Percentiles rank a stretch among this genome's conserved stretches.
Conservation (phyloP, 176 grass and related monocot genomes). For the Bolboschoenus planiculmis region DNA sequence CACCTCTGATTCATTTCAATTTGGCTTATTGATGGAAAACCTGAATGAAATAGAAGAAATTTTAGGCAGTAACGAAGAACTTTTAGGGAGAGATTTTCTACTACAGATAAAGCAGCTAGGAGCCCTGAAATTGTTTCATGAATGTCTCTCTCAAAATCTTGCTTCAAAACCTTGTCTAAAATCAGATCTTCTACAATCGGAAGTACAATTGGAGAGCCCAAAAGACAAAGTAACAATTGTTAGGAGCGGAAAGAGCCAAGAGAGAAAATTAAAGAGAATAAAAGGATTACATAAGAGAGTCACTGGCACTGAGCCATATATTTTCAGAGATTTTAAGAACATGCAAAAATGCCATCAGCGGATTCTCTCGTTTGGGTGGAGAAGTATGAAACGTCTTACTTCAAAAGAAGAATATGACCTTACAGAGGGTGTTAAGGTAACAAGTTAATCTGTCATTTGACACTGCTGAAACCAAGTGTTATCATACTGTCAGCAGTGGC, state of each 20-base stretch:
- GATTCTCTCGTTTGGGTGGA: conserved; percentile 44
- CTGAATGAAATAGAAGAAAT: conserved; percentile 46
- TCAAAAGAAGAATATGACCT: conserved; percentile 50
- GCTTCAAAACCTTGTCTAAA: conserved; percentile 5
- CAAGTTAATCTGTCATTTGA: neutral
- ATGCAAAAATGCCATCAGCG: conserved; percentile 21
- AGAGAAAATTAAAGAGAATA: conserved; percentile 64
- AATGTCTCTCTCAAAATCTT: conserved; percentile 22
- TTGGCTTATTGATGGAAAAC: conserved; percentile 64
- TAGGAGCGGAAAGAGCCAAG: conserved; percentile 44
- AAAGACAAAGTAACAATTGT: conserved; percentile 23
- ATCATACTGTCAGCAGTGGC: neutral
- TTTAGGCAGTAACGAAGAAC: conserved; percentile 38
- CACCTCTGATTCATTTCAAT: conserved; percentile 27
- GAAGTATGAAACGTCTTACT: conserved; percentile 22
- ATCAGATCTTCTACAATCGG: conserved; percentile 22
- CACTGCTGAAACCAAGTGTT: conserved; percentile 5
- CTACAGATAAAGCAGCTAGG: conserved; percentile 50
- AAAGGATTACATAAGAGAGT: conserved; percentile 35
- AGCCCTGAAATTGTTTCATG: conserved; percentile 42
- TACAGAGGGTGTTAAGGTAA: conserved; percentile 65
- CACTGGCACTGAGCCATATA: neutral
- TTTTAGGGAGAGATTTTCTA: conserved; percentile 55
- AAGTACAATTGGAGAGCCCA: conserved; percentile 21
- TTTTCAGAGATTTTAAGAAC: conserved; percentile 13